Evolutionary conservation across 768 basidiomycete species (phyloP).

Genomic region (Pleurotus giganteus): DNA sequence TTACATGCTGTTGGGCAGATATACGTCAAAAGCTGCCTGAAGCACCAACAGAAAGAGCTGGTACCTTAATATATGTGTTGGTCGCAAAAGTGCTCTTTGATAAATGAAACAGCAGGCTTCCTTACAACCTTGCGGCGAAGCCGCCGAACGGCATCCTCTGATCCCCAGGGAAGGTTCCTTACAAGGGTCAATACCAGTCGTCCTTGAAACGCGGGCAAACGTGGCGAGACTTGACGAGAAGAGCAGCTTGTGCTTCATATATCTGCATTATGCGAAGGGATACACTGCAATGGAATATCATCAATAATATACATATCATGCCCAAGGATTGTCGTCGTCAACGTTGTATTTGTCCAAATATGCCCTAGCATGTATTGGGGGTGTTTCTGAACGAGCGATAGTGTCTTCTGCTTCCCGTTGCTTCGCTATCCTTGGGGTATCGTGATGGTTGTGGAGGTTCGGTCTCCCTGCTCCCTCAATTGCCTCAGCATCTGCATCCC

Average conservation of each 20-base stretch:
- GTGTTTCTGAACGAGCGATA: conserved; percentile 37
- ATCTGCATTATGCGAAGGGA: conserved; percentile 6
- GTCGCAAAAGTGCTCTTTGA: not conserved
- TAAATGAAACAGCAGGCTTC: not conserved
- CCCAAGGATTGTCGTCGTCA: conserved; percentile 63
- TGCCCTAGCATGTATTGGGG: conserved; percentile 42
- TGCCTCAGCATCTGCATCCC: conserved; percentile 30
- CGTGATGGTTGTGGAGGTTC: conserved; percentile 4
- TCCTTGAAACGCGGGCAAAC: not conserved
- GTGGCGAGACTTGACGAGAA: not conserved
- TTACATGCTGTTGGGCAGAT: too few relatives aligned
- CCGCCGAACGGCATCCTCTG: too few relatives aligned
- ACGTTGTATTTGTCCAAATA: conserved; percentile 30
- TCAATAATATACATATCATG: conserved; percentile 24
- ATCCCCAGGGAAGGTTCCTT: too few relatives aligned
- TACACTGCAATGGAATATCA: conserved; percentile 12
- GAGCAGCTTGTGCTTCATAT: conserved; percentile 13
- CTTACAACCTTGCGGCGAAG: not conserved
- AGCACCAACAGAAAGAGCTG: not conserved
- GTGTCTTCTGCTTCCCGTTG: conserved; percentile 16
- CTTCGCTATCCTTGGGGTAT: not conserved
- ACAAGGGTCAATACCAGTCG: too few relatives aligned
- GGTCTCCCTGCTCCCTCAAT: conserved; percentile 24
- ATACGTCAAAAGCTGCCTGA: too few relatives aligned
- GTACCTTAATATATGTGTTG: not conserved